A percentile compares a stretch with the other conserved stretches of the same genome.
These are phyloP conservation scores for Aspergillus pseudoterreus DNA, from an alignment of 2,329 filamentous ascomycete genomes.

Conservation along the genomic window DNA sequence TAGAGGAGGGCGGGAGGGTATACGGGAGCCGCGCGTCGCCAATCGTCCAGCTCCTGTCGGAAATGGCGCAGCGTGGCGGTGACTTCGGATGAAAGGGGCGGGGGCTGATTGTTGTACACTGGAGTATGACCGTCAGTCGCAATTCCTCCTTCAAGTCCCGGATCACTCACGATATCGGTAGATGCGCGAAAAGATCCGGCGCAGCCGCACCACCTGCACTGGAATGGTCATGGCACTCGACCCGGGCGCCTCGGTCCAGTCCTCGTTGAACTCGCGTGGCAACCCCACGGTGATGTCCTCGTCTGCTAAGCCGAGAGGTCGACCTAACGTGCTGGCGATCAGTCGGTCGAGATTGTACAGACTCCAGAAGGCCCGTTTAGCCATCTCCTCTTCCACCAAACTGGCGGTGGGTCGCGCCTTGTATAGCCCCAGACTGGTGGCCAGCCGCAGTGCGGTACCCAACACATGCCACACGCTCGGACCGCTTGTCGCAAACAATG, in stretches of 20 bases:
- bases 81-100: constrained; percentile 25
- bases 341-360: constrained; percentile 43
- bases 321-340: constrained; percentile 37
- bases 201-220: constrained; percentile 33
- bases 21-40: constrained; percentile 34
- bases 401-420: constrained; percentile 26
- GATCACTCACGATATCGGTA: constrained; percentile 34
- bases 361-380: constrained; percentile 43
- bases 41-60: constrained; percentile 36
- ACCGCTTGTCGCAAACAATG: constrained; percentile 35
- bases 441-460: constrained; percentile 34
- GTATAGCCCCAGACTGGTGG: constrained; percentile 37
- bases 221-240: constrained; percentile 38
- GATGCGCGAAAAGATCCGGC: constrained; percentile 37
- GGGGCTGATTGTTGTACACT: constrained; percentile 37
- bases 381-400: constrained; percentile 36
- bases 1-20: constrained; percentile 36
- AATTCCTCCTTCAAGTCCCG: background rate
- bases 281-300: constrained; percentile 40
- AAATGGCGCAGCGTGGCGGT: constrained; percentile 27
- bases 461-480: constrained; percentile 40
- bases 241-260: constrained; percentile 34
- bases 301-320: constrained; percentile 40
- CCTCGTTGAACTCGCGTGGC: constrained; percentile 38
- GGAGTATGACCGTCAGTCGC: background rate